phyloP scores from a whole-genome alignment of 2,329 filamentous ascomycete species.

The Trichocomaceae sp. region DNA sequence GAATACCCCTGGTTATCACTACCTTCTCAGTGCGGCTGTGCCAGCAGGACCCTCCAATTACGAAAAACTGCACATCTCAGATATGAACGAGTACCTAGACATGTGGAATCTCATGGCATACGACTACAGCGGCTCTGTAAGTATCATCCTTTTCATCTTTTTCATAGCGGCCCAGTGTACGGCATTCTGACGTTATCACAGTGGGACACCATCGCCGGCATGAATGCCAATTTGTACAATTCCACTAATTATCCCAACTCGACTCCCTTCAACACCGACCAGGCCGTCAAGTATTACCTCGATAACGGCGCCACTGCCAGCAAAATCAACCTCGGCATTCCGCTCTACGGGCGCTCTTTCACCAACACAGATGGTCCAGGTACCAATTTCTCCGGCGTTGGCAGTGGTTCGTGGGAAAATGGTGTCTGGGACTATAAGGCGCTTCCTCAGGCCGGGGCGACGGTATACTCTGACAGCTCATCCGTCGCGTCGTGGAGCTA shows the following conservation, averaged over 20 bases:
- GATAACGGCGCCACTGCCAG: slow-evolving; percentile 54
- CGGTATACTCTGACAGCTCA: slow-evolving; percentile 55
- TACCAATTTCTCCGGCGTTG: slow-evolving; percentile 61
- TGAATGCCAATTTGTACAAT: slow-evolving; percentile 61
- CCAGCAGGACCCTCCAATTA: slow-evolving; percentile 40
- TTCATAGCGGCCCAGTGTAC: not conserved
- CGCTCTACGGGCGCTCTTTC: slow-evolving; percentile 84
- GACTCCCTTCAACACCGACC: slow-evolving; percentile 72
- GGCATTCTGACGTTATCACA: not conserved
- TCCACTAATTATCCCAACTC: slow-evolving; percentile 50
- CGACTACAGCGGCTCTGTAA: slow-evolving; percentile 51
- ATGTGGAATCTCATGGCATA: slow-evolving; percentile 69
- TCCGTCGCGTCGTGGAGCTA: slow-evolving; percentile 63
- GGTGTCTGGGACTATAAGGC: slow-evolving; percentile 76
- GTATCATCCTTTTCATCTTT: not conserved
- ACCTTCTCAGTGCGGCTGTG: slow-evolving; percentile 43
- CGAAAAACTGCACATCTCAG: slow-evolving; percentile 35
- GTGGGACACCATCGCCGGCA: slow-evolving; percentile 11
- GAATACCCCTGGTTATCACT: slow-evolving; percentile 34
- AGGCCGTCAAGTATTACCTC: slow-evolving; percentile 66
- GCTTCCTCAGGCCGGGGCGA: slow-evolving; percentile 61
- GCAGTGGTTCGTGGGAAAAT: slow-evolving; percentile 64
- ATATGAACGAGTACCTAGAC: slow-evolving; percentile 44
- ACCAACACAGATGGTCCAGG: slow-evolving; percentile 70
- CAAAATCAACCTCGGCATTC: slow-evolving; percentile 88